Percentiles rank a stretch among this genome's conserved stretches.
Evolutionary conservation across 192 early-diverging fungal species (phyloP).

Genomic region (Mortierella hygrophila): DNA sequence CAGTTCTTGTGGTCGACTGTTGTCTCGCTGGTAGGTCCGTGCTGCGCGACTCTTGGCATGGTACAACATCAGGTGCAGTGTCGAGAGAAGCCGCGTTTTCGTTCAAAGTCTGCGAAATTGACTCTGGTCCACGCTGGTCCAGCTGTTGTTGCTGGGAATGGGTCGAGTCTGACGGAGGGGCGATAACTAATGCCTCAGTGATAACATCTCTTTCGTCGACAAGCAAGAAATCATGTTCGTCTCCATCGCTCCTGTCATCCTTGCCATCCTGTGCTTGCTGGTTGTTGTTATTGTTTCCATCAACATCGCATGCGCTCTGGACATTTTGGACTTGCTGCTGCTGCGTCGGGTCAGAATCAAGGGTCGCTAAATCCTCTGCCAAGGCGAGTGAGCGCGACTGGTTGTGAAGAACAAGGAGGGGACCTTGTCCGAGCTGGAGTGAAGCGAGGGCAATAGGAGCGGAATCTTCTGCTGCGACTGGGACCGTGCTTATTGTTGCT

Average conservation of each 20-base stretch:
- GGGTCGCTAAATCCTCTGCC: neutral
- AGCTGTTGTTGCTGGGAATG: neutral
- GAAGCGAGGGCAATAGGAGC: neutral
- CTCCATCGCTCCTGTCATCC: neutral
- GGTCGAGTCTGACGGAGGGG: neutral
- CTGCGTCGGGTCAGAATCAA: neutral
- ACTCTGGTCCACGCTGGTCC: neutral
- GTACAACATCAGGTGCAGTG: neutral
- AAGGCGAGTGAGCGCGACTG: neutral
- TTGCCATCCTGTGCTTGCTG: neutral
- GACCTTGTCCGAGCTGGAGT: neutral
- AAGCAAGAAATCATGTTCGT: slow-evolving; percentile 3
- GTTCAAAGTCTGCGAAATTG: neutral
- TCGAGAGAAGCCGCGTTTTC: neutral
- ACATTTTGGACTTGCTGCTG: neutral
- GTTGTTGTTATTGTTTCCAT: neutral
- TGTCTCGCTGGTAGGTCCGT: neutral
- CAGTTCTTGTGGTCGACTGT: neutral
- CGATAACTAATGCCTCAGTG: neutral
- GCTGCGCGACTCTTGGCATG: neutral
- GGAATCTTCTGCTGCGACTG: neutral
- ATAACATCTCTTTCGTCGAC: neutral
- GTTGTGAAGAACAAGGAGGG: neutral
- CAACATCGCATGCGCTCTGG: neutral
- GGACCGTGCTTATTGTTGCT: neutral